Evolutionary conservation across 768 basidiomycete species (phyloP), one percentile per base, ranked within the genome.

Genomic region (Serpula lacrymans): DNA sequence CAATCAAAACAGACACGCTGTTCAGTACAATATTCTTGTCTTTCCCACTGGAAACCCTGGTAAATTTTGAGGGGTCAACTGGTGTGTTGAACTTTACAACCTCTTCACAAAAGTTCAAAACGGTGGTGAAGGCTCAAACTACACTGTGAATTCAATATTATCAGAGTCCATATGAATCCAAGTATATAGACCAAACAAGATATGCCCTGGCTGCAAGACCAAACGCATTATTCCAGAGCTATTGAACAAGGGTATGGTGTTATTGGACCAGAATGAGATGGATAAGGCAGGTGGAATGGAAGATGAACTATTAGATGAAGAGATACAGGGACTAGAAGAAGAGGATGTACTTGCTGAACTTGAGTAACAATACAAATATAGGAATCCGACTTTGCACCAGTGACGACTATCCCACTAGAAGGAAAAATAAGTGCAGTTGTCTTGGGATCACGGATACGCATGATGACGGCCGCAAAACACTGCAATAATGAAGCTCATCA

Each of bases 401-500:
- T 82, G 42, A 82, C 80, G 50, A 82, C 80, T 72, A 82, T 81
- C 65, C 82, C 82, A 48, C 80, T 80, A 36, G 77, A 79, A 18
- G 80, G 80, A 57, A 82, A 82, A 59, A 82, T 81, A 34, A 82
- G 69, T 10, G 80, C 80, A 24, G 80, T 82, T 39, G 80, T 82
- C 62, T 82, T 82, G 11, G 80, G 80, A 48, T 82, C 80, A 48
- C 80, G 77, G 50, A 82, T 81, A 47, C 80, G 75, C 80, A 82
- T 82, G 59, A 82, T 81, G 47, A 82, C 80, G 33, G 80, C 80
- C 18, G 80, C 80, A 63, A 82, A 82, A 68, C 80, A 80, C 80
- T 82, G 54, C 17, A 51, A n/a, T n/a, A n/a, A n/a, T n/a, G n/a
- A n/a, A n/a, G n/a, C n/a, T n/a, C n/a, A n/a, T n/a, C n/a, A n/a